A percentile compares a stretch with the other conserved stretches of the same genome.
Conservation (phyloP, 2,329 filamentous ascomycete species). For the Colletotrichum ledebouriae region DNA sequence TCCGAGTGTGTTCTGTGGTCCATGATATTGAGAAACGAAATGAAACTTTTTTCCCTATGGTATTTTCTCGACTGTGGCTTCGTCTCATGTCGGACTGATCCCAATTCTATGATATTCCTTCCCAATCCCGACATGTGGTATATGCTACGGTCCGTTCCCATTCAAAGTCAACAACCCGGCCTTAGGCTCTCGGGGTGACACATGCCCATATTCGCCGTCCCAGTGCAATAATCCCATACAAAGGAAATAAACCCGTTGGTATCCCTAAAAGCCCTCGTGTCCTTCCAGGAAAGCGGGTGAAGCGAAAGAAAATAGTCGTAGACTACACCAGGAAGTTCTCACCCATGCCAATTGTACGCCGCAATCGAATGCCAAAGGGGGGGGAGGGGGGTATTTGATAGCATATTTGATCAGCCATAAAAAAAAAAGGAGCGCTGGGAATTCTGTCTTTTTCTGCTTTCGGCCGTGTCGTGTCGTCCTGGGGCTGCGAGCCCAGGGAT, state of each 20-base stretch:
- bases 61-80: conserved; percentile 41
- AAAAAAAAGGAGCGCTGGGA: conserved; percentile 38
- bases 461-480: conserved; percentile 42
- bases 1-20: conserved; percentile 11
- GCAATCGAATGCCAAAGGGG: conserved; percentile 41
- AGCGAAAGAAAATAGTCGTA: conserved; percentile 42
- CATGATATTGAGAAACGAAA: conserved; percentile 25
- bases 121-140: conserved; percentile 40
- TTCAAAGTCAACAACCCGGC: conserved; percentile 40
- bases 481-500: conserved; percentile 30
- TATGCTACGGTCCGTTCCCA: conserved; percentile 39
- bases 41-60: conserved; percentile 42
- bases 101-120: conserved; percentile 40
- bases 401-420: conserved; percentile 32
- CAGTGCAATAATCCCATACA: conserved; percentile 32
- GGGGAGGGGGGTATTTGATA: conserved; percentile 36
- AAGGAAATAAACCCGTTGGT: conserved; percentile 28
- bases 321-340: conserved; percentile 42
- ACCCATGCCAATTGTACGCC: conserved; percentile 41
- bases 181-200: conserved; percentile 37
- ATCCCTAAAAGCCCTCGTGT: conserved; percentile 36
- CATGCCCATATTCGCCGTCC: conserved; percentile 41
- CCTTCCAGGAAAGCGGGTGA: conserved; percentile 41
- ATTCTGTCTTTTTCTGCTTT: conserved; percentile 40
- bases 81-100: conserved; percentile 42